phyloP scores from a whole-genome alignment of 768 basidiomycete species.

The Suillus brevipes region DNA sequence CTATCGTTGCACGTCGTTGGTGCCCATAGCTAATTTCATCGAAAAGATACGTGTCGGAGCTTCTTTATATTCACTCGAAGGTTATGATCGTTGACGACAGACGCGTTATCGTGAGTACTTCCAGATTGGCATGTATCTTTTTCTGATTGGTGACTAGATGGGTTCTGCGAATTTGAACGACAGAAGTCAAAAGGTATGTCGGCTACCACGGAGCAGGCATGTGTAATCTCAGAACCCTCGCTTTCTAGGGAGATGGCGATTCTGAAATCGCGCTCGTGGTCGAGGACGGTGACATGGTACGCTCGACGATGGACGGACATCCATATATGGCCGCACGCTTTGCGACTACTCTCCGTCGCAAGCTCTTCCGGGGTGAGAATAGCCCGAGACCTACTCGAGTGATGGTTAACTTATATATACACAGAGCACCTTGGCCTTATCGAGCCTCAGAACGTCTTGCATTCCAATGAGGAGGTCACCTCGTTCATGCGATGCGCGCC shows the following conservation, averaged over 20 bases:
- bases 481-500: conserved; percentile 84
- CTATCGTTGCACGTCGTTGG: conserved; percentile 5
- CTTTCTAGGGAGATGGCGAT: conserved; percentile 78
- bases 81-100: conserved; percentile 95
- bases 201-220: not conserved
- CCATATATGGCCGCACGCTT: conserved; percentile 74
- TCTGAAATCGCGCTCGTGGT: conserved; percentile 93
- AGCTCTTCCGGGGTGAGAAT: conserved; percentile 72
- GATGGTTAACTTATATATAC: conserved; percentile 15
- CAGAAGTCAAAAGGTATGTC: conserved; percentile 68
- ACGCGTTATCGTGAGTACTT: conserved; percentile 72
- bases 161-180: conserved; percentile 95
- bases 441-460: conserved; percentile 55
- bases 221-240: not conserved
- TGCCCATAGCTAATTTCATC: conserved; percentile 7
- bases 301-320: conserved; percentile 75
- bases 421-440: conserved; percentile 91
- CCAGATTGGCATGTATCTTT: not conserved
- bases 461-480: conserved; percentile 41
- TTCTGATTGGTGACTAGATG: conserved; percentile 50
- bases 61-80: conserved; percentile 84
- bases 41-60: conserved; percentile 72
- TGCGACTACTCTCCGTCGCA: conserved; percentile 79
- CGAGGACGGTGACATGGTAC: conserved; percentile 81
- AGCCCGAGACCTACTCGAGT: conserved; percentile 10